These are phyloP conservation scores for Pyrus communis DNA, from an alignment of 306 rosid species.

Conservation along the genomic window DNA sequence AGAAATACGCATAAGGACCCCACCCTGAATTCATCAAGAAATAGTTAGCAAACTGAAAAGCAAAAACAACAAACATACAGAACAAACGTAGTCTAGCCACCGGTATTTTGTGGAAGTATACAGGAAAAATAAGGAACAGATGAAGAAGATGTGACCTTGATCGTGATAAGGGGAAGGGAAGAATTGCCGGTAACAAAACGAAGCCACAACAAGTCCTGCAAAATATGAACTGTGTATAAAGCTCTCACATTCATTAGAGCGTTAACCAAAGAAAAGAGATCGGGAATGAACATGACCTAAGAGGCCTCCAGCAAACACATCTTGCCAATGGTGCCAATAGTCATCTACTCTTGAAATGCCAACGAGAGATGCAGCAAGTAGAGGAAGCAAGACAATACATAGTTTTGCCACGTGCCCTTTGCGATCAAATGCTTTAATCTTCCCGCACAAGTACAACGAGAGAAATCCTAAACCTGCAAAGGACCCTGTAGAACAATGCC, in stretches of 20 bases:
- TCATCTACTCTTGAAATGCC: constrained; percentile 82
- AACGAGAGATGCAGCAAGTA: constrained; percentile 68
- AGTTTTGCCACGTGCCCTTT: constrained; percentile 76
- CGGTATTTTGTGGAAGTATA: neutral
- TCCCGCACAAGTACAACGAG: constrained; percentile 70
- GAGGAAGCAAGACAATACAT: constrained; percentile 67
- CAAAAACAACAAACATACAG: no score
- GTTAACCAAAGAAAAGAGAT: neutral
- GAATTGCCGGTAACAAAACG: constrained; percentile 81
- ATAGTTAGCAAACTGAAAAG: neutral
- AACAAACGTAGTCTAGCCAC: no score
- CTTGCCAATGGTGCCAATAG: constrained; percentile 99
- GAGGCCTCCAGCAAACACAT: constrained; percentile 75
- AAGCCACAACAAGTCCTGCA: constrained; percentile 73
- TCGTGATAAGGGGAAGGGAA: constrained; percentile 61
- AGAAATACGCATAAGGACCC: constrained; percentile 89
- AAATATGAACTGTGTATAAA: constrained; percentile 1
- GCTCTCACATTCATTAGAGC: neutral
- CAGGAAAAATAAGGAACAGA: neutral
- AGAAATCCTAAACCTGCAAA: constrained; percentile 90
- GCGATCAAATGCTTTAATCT: constrained; percentile 68
- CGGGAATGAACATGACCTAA: constrained; percentile 34
- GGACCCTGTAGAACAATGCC: constrained; percentile 50
- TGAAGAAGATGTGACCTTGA: constrained; percentile 35
- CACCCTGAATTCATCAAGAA: constrained; percentile 53